Evolutionary conservation across 192 early-diverging fungal species (phyloP).

Genomic region (Coemansia sp.): DNA sequence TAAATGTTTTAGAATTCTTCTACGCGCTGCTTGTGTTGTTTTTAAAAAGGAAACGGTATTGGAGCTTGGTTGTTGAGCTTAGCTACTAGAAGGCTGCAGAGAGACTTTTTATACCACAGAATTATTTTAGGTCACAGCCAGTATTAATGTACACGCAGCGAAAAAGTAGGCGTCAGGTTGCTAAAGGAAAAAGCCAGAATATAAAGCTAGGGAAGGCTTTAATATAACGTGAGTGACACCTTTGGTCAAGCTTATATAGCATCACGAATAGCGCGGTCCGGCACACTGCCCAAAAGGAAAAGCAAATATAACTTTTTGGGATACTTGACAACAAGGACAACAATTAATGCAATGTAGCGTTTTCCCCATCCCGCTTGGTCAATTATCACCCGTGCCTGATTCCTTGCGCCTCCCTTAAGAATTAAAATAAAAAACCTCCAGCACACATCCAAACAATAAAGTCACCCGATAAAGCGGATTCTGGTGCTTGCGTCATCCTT

Average conservation of each 20-base stretch:
- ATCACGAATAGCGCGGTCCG: neutral
- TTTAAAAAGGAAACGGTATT: neutral
- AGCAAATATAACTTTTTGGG: neutral
- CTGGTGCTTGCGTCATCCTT: neutral
- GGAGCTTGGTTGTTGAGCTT: too few relatives aligned
- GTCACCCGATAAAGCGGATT: neutral
- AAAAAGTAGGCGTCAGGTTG: neutral
- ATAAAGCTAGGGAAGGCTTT: neutral
- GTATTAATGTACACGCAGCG: too few relatives aligned
- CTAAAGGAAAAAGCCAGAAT: neutral
- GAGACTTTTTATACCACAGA: too few relatives aligned
- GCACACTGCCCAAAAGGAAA: neutral
- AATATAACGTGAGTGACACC: neutral
- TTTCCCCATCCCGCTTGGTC: neutral
- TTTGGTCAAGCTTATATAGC: neutral
- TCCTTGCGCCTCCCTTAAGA: neutral
- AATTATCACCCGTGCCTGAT: slow-evolving; percentile 3
- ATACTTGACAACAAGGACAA: neutral
- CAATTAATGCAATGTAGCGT: neutral
- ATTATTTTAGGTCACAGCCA: too few relatives aligned
- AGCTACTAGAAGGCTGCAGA: too few relatives aligned
- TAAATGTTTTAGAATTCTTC: neutral
- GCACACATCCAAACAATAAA: too few relatives aligned
- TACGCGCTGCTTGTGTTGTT: neutral
- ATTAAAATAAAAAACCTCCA: neutral